Base-by-base conservation (phyloP, 140 eudicot species). In the Oenanthe javanica region DNA sequence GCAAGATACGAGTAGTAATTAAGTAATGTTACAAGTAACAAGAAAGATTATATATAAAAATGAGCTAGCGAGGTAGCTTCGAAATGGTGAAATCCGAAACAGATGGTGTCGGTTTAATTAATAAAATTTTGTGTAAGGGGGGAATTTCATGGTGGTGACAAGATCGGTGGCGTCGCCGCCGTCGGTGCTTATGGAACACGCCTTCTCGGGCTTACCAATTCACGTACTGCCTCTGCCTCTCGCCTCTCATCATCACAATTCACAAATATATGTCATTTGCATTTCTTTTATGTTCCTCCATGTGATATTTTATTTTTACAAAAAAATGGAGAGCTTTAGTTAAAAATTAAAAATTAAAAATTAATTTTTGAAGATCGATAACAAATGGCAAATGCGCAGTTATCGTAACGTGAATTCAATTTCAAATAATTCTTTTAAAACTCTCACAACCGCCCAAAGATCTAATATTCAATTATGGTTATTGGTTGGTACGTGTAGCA, bases 131-230 rank as follows among this genome's bases (percentile, higher is more conserved):
- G 40, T 48, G 75, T 8, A 38, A 48, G 66, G 64, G 75, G 80
- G 84, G 76, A 21, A 81, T 81, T 81, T 81, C 69, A 23, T 70
- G 72, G 72, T 8, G 43, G 85, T 55, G 72, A 72, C 85, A 72
- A 52, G 72, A 72, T 43, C 85, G 85, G 85, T 77, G 79, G 82
- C 85, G 79, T 40, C 85, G 85, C 86, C 86, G 76, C 80, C 86
- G 82, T 72, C 45, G 80, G 82, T 79, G 86, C 76, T 83, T 79
- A 48, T 61, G 82, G 82, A 18, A 75, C 80, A 81, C 49, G 10
- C 14, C 36, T 61, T 61, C 69, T 61, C 69, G 69, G 36, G 27
- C 69, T 8, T 0, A 7, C 55, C 48, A 54, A 9, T 77, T 50
- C 14, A 27, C 36, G 38, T 45, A n/a, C 78, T 19, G 23, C 59